phyloP scores from a whole-genome alignment of 2,329 filamentous ascomycete genomes.

The Penicillium sp. region DNA sequence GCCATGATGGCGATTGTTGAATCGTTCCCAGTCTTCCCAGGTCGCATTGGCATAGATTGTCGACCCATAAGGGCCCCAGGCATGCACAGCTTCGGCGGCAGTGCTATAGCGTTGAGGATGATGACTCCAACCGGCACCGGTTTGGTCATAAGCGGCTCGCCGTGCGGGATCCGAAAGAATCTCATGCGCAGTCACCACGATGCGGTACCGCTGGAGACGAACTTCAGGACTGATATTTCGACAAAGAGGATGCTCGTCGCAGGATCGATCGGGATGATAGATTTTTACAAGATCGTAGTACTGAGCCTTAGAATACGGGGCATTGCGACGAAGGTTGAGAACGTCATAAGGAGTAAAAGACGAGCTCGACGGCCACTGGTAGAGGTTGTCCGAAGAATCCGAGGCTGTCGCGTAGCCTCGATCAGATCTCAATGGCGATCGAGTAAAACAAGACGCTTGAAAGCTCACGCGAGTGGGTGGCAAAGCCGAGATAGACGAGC shows the following conservation, averaged over 20 bases:
- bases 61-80: slow-evolving; percentile 55
- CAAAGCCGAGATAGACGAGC: slow-evolving; percentile 16
- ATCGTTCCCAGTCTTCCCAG: slow-evolving; percentile 96
- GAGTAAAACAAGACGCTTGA: slow-evolving; percentile 15
- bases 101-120: slow-evolving; percentile 35
- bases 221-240: slow-evolving; percentile 52
- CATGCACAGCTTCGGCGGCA: slow-evolving; percentile 64
- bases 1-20: slow-evolving; percentile 54
- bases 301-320: slow-evolving; percentile 71
- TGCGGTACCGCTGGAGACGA: slow-evolving; percentile 80
- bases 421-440: slow-evolving; percentile 7
- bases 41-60: slow-evolving; percentile 69
- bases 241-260: slow-evolving; percentile 38
- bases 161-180: slow-evolving; percentile 77
- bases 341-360: slow-evolving; percentile 79
- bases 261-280: slow-evolving; percentile 78
- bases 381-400: slow-evolving; percentile 24
- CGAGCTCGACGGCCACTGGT: slow-evolving; percentile 40
- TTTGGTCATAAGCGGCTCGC: slow-evolving; percentile 73
- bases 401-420: slow-evolving; percentile 33
- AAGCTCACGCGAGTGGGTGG: slow-evolving; percentile 15
- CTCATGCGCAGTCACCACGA: slow-evolving; percentile 80
- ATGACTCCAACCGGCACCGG: slow-evolving; percentile 72
- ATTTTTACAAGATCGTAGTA: slow-evolving; percentile 92
- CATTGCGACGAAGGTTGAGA: slow-evolving; percentile 56